A percentile compares a stretch with the other conserved stretches of the same genome.
These are phyloP conservation scores for maize (Zea mays) DNA, from an alignment of 176 grass and related monocot genomes.

Conservation along the genomic window Zm-B73-REFERENCE-NAM-5.0 NC_050099.1:237605501-237606000, in stretches of 20 bases:
- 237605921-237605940: neutral
- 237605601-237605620: neutral
- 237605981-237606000: neutral
- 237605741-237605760: neutral
- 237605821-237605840: conserved; percentile 65
- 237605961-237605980: neutral
- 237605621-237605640: neutral
- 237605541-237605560: neutral
- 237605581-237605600: neutral
- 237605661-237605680: neutral
- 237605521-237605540: neutral
- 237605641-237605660: neutral
- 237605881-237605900: conserved; percentile 76
- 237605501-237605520: neutral
- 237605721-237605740: neutral
- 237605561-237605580: neutral
- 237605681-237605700: neutral
- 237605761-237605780: neutral
- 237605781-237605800: neutral
- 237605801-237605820: conserved; percentile 11
- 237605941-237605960: neutral
- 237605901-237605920: conserved; percentile 21
- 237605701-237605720: neutral
- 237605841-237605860: conserved; percentile 68
- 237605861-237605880: conserved; percentile 46